Percentiles rank a stretch among this genome's conserved stretches.
phyloP scores from a whole-genome alignment of 2,329 filamentous ascomycete genomes.

The Fusarium abutilonis region DNA sequence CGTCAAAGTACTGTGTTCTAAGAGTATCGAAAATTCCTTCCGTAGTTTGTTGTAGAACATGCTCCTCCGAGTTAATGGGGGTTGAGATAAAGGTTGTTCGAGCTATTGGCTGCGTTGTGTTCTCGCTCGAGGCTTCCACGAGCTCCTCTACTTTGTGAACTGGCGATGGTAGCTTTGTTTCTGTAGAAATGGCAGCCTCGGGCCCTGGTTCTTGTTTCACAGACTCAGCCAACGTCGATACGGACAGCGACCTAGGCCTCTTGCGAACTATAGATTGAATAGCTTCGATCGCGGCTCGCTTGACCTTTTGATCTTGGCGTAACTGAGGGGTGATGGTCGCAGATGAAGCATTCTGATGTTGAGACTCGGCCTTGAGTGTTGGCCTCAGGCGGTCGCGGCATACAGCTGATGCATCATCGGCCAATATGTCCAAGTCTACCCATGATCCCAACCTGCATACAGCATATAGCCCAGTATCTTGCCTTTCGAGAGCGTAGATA shows the following conservation, averaged over 20 bases:
- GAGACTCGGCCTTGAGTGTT: slow-evolving; percentile 25
- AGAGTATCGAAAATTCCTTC: slow-evolving; percentile 67
- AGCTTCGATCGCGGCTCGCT: slow-evolving; percentile 69
- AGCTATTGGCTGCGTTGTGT: background rate
- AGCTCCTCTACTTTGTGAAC: slow-evolving; percentile 32
- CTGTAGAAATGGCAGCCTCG: slow-evolving; percentile 20
- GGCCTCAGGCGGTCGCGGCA: slow-evolving; percentile 47
- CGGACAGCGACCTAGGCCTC: slow-evolving; percentile 57
- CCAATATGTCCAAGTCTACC: slow-evolving; percentile 68
- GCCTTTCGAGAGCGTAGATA: slow-evolving; percentile 72
- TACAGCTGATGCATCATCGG: slow-evolving; percentile 57
- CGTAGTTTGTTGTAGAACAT: slow-evolving; percentile 53
- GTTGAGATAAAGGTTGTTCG: background rate
- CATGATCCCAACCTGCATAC: slow-evolving; percentile 74
- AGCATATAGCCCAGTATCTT: slow-evolving; percentile 69
- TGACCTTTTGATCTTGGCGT: slow-evolving; percentile 63
- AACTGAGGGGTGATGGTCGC: slow-evolving; percentile 56
- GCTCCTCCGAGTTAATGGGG: slow-evolving; percentile 10
- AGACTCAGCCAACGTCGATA: slow-evolving; percentile 50
- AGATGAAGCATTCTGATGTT: slow-evolving; percentile 31
- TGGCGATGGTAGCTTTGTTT: slow-evolving; percentile 38
- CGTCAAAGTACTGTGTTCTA: slow-evolving; percentile 66
- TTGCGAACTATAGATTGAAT: slow-evolving; percentile 70
- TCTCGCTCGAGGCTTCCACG: slow-evolving; percentile 1
- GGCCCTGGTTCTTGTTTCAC: slow-evolving; percentile 29